These are phyloP conservation scores for Picochlorum sp. DNA, from an alignment of 139 green algal species.

Conservation along the genomic window DNA sequence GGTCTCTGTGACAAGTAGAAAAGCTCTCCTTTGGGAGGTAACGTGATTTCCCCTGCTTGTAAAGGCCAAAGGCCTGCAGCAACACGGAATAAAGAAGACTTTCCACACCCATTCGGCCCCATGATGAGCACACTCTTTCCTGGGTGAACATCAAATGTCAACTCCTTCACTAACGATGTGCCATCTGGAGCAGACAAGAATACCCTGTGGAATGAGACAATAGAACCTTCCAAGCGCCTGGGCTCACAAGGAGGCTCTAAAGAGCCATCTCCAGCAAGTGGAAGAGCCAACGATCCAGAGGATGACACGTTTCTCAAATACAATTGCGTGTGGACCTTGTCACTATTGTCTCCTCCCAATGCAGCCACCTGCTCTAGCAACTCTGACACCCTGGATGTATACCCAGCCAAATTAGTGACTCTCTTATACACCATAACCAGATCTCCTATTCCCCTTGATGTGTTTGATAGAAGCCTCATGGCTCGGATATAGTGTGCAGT, in stretches of 20 bases:
- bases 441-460: constrained; percentile 77
- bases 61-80: constrained; percentile 84
- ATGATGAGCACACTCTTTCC: constrained; percentile 72
- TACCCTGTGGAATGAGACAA: constrained; percentile 54
- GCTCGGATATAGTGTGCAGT: constrained; percentile 66
- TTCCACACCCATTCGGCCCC: constrained; percentile 85
- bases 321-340: constrained; percentile 44
- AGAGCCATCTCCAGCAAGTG: constrained; percentile 2
- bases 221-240: constrained; percentile 23
- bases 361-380: constrained; percentile 75
- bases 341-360: constrained; percentile 50
- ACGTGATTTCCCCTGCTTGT: constrained; percentile 42
- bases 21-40: constrained; percentile 43
- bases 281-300: constrained; percentile 18
- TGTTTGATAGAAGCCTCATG: constrained; percentile 86
- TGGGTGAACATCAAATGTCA: constrained; percentile 63
- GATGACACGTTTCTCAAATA: constrained; percentile 65
- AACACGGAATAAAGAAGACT: constrained; percentile 68
- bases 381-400: constrained; percentile 83
- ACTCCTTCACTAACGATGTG: constrained; percentile 67
- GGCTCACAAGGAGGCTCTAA: constrained; percentile 26
- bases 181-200: constrained; percentile 79
- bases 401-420: constrained; percentile 72
- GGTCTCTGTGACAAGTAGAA: constrained; percentile 86
- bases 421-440: constrained; percentile 96